Conservation (phyloP, 2,329 filamentous ascomycete genomes). For the Epichloe sibirici region DNA sequence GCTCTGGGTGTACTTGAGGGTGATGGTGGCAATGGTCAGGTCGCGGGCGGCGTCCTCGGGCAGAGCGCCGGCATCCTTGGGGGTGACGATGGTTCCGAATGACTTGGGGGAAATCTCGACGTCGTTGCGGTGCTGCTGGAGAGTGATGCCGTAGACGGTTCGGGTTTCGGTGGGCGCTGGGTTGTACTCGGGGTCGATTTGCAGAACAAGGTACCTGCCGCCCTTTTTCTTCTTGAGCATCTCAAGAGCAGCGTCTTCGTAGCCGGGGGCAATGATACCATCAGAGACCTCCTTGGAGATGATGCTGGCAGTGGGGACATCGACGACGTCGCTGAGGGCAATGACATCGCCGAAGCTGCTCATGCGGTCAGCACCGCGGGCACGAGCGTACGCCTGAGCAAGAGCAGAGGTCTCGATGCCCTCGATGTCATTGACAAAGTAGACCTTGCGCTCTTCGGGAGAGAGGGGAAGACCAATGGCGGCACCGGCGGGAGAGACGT, state of each 20-base stretch:
- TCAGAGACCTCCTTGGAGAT: constrained; percentile 97
- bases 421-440: constrained; percentile 93
- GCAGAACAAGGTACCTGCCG: constrained; percentile 87
- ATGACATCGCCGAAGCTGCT: constrained; percentile 97
- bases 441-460: constrained; percentile 86
- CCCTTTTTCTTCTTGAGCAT: constrained; percentile 98
- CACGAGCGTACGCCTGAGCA: constrained; percentile 90
- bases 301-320: constrained; percentile 89
- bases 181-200: constrained; percentile 82
- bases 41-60: constrained; percentile 77
- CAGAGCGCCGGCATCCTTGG: constrained; percentile 62
- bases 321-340: constrained; percentile 80
- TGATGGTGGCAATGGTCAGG: constrained; percentile 88
- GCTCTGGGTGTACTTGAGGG: constrained; percentile 96
- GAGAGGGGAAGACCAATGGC: constrained; percentile 83
- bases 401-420: constrained; percentile 77
- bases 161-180: constrained; percentile 73
- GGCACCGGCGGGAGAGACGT: constrained; percentile 92
- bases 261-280: constrained; percentile 85
- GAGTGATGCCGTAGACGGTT: constrained; percentile 79
- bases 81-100: constrained; percentile 75
- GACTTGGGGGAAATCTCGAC: constrained; percentile 78
- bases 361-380: constrained; percentile 94
- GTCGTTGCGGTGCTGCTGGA: constrained; percentile 89
- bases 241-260: constrained; percentile 71